These are phyloP conservation scores for Podospora pseudoanserina DNA, from an alignment of 495 filamentous ascomycete genomes.

Conservation along the genomic window DNA sequence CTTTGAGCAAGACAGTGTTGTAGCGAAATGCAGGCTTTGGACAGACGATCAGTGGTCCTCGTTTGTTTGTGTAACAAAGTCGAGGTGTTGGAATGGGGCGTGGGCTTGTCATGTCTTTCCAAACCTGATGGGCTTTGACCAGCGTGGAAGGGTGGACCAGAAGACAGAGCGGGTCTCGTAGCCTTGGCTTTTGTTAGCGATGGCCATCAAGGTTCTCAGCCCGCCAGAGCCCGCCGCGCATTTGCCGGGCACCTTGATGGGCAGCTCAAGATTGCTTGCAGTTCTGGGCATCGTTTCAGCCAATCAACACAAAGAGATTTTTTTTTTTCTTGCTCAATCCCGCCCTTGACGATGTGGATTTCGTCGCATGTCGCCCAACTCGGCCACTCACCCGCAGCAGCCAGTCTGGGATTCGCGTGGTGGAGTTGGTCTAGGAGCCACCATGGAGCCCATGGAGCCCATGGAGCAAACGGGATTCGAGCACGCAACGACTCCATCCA, in stretches of 20 bases:
- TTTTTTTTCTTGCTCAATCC: constrained; percentile 10
- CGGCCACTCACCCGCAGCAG: constrained; percentile 7
- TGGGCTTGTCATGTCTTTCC: background rate
- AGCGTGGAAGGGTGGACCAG: background rate
- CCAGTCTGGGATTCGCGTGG: background rate
- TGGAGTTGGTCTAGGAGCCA: background rate
- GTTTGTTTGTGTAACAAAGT: background rate
- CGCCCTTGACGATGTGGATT: constrained; percentile 5
- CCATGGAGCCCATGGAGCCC: background rate
- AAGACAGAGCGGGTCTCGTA: background rate
- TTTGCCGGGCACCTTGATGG: background rate
- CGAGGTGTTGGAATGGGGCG: background rate
- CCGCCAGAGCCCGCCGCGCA: background rate
- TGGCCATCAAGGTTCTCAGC: constrained; percentile 12
- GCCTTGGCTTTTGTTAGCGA: constrained; percentile 2
- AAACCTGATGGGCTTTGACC: background rate
- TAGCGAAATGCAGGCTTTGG: background rate
- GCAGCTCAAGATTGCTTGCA: constrained; percentile 14
- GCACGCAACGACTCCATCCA: background rate
- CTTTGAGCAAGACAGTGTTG: background rate
- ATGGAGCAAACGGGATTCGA: background rate
- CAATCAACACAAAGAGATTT: constrained; percentile 17
- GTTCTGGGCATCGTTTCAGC: constrained; percentile 4
- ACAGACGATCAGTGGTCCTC: background rate
- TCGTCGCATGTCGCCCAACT: constrained; percentile 3